Percentiles rank a stretch among this genome's conserved stretches.
Conservation (phyloP, 148 eudicot species). For the Fagopyrum esculentum region DNA sequence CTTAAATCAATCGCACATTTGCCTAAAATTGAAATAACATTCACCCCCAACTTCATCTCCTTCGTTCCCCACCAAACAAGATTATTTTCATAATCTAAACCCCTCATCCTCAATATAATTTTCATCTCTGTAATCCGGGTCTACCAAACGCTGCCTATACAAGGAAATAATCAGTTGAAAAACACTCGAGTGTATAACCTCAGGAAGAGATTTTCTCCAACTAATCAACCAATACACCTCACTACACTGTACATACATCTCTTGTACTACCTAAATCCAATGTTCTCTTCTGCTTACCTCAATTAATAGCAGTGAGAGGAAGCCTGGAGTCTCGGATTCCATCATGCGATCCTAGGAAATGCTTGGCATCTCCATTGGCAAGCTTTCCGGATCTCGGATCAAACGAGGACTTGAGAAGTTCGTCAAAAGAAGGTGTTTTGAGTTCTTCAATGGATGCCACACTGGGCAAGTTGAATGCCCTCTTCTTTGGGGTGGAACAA, state of each 20-base stretch:
- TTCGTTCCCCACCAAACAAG: too few relatives aligned
- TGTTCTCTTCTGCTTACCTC: constrained; percentile 12
- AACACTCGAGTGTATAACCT: not conserved
- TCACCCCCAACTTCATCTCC: too few relatives aligned
- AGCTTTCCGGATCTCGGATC: constrained; percentile 18
- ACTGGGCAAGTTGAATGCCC: constrained; percentile 67
- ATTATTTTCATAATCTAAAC: too few relatives aligned
- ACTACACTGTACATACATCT: constrained; percentile 6
- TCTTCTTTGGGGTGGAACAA: constrained; percentile 87
- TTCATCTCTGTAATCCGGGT: too few relatives aligned
- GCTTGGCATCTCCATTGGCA: constrained; percentile 73
- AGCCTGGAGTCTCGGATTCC: constrained; percentile 60
- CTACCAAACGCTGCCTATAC: too few relatives aligned
- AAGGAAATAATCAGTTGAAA: too few relatives aligned
- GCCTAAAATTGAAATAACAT: too few relatives aligned
- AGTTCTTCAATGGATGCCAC: constrained; percentile 85
- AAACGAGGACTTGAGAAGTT: constrained; percentile 28
- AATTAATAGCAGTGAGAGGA: constrained; percentile 89
- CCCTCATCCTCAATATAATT: too few relatives aligned
- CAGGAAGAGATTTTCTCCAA: constrained; percentile 7
- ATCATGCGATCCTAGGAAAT: constrained; percentile 37
- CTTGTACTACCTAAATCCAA: not conserved
- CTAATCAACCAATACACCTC: constrained; percentile 9
- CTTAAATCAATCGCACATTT: too few relatives aligned
- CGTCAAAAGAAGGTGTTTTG: constrained; percentile 78